These are phyloP conservation scores for Sporothrix brasiliensis DNA, from an alignment of 2,329 filamentous ascomycete genomes.

Conservation along the genomic window DNA sequence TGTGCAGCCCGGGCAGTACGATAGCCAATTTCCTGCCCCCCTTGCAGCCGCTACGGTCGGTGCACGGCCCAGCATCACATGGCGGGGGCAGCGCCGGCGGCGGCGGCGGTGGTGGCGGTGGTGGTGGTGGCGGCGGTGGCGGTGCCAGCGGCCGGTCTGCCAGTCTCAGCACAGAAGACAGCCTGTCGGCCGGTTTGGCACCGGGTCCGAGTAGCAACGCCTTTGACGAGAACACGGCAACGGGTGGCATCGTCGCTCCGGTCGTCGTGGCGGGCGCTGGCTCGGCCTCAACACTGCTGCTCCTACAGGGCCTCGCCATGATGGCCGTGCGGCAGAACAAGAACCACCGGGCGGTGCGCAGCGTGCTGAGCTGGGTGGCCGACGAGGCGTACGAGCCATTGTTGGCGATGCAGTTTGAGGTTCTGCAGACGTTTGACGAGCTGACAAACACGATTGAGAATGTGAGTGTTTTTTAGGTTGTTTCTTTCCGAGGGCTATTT, in stretches of 20 bases:
- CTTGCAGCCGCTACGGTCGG: conserved; percentile 53
- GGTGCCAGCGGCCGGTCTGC: conserved; percentile 23
- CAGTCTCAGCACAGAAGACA: conserved; percentile 28
- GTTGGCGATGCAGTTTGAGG: conserved; percentile 76
- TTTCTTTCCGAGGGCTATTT: background rate
- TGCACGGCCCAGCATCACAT: conserved; percentile 41
- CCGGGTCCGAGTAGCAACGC: background rate
- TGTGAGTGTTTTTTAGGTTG: conserved; percentile 45
- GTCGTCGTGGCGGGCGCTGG: conserved; percentile 73
- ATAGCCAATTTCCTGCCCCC: conserved; percentile 71
- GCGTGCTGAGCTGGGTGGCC: conserved; percentile 76
- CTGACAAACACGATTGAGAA: conserved; percentile 65
- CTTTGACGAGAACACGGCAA: conserved; percentile 48
- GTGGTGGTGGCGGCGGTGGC: background rate
- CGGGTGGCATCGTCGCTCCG: conserved; percentile 79
- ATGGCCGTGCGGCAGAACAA: conserved; percentile 84
- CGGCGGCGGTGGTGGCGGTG: background rate
- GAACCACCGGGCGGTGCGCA: conserved; percentile 71
- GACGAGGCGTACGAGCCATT: conserved; percentile 75
- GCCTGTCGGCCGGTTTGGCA: background rate
- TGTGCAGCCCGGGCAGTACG: conserved; percentile 71
- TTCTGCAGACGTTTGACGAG: conserved; percentile 80
- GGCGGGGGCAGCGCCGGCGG: background rate
- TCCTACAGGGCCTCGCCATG: conserved; percentile 75
- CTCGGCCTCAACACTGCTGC: conserved; percentile 53